A percentile compares a stretch with the other conserved stretches of the same genome.
phyloP scores from a whole-genome alignment of 1,284 basidiomycete species.

The Ceratobasidium sp. region DNA sequence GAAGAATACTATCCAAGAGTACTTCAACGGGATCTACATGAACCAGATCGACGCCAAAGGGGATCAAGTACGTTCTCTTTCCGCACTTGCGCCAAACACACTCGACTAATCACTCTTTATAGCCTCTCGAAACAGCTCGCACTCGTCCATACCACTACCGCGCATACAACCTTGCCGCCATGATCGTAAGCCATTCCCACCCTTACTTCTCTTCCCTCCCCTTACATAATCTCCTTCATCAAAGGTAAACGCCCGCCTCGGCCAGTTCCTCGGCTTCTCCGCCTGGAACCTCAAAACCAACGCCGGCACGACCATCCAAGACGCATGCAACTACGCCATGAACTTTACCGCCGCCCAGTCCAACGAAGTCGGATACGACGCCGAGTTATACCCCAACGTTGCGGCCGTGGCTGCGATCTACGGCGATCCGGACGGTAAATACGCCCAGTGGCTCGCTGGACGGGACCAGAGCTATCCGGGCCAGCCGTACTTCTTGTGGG shows the following conservation, averaged over 20 bases:
- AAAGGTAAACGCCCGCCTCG: conserved; percentile 71
- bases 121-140: conserved; percentile 62
- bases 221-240: too few species aligned
- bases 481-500: conserved; percentile 69
- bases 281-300: conserved; percentile 67
- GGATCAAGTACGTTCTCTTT: conserved; percentile 63
- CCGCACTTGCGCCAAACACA: not conserved
- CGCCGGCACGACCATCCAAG: conserved; percentile 68
- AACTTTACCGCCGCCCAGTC: conserved; percentile 58
- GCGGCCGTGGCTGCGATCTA: conserved; percentile 47
- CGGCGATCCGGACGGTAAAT: conserved; percentile 48
- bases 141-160: conserved; percentile 49
- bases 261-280: conserved; percentile 64
- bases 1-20: conserved; percentile 60
- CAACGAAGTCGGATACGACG: conserved; percentile 60
- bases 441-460: conserved; percentile 51
- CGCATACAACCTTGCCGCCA: conserved; percentile 54
- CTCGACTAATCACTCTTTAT: conserved; percentile 49
- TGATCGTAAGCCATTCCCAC: conserved; percentile 51
- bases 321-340: conserved; percentile 71
- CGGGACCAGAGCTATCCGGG: conserved; percentile 60
- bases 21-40: conserved; percentile 64
- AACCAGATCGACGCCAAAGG: conserved; percentile 68
- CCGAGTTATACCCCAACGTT: conserved; percentile 64
- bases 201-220: too few species aligned